Evolutionary conservation across 805 yeast species (phyloP).

Genomic region (Jamesozyma gamospora): DNA sequence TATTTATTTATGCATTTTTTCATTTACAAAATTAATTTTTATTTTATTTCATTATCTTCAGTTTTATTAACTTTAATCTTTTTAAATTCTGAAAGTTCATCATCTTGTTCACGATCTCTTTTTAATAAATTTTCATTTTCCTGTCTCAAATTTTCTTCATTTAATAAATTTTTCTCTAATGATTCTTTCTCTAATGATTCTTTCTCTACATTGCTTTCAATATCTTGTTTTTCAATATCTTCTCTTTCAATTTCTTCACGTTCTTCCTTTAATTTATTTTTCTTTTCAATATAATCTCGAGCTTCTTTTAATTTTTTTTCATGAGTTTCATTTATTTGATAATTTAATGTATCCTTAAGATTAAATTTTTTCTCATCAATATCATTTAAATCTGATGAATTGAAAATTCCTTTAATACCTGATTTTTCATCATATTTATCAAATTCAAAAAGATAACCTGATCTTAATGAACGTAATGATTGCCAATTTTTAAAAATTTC

Average conservation of each 20-base stretch:
- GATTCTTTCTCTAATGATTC: too few species aligned
- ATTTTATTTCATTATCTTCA: not conserved
- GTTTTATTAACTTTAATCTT: not conserved
- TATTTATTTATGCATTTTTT: not conserved
- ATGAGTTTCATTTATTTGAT: conserved; percentile 12
- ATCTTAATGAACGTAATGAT: conserved; percentile 34
- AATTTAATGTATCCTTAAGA: conserved; percentile 6
- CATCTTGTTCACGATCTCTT: conserved; percentile 5
- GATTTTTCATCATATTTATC: conserved; percentile 27
- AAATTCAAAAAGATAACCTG: conserved; percentile 30
- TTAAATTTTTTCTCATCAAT: conserved; percentile 7
- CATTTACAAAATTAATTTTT: not conserved
- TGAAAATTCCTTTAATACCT: conserved; percentile 35
- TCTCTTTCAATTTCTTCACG: conserved; percentile 5
- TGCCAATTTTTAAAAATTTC: conserved; percentile 33
- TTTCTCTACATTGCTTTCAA: not conserved
- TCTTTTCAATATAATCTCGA: conserved; percentile 10
- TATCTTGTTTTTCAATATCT: too few species aligned
- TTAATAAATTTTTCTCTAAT: conserved; percentile 13
- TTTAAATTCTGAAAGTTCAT: not conserved
- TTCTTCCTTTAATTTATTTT: conserved; percentile 10
- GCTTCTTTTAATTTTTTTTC: conserved; percentile 16
- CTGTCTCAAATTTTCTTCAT: conserved; percentile 14
- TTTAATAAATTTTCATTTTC: conserved; percentile 8
- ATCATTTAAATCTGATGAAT: conserved; percentile 14